A percentile compares a stretch with the other conserved stretches of the same genome.
Conservation (phyloP, 208 protist genomes). For the Trypanosoma boissoni region DNA sequence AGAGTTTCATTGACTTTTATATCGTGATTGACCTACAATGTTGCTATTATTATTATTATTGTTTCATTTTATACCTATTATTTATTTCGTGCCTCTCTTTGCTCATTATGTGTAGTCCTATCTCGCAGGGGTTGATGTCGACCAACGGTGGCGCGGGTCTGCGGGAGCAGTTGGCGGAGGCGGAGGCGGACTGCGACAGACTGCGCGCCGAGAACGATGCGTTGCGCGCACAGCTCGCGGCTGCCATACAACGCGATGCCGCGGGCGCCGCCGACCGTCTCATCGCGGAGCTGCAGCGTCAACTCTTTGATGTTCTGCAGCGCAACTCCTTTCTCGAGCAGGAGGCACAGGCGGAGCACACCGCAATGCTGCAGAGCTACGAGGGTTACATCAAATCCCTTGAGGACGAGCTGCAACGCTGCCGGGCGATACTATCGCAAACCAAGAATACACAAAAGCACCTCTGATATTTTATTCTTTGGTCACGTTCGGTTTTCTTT, state of each 20-base stretch:
- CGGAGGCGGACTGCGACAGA: neutral
- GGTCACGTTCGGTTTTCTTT: no score
- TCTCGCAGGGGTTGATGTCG: no score
- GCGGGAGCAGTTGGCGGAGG: neutral
- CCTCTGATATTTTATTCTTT: no score
- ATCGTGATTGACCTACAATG: no score
- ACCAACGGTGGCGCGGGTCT: neutral
- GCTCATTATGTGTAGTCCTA: no score
- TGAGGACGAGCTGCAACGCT: slow-evolving; percentile 16
- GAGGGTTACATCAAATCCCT: slow-evolving; percentile 19
- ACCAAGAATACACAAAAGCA: no score
- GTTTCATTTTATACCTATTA: no score
- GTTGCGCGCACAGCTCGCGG: neutral
- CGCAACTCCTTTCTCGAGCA: slow-evolving; percentile 27
- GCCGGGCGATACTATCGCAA: no score
- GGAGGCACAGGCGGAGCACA: slow-evolving; percentile 20
- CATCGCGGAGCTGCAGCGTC: slow-evolving; percentile 17
- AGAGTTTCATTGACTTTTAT: no score
- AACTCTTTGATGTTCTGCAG: slow-evolving; percentile 19
- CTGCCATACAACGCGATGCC: neutral
- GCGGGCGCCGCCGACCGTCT: slow-evolving; percentile 14
- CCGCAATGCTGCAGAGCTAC: slow-evolving; percentile 18
- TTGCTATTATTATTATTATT: no score
- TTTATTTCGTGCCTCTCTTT: no score
- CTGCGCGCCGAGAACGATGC: slow-evolving; percentile 8